Base-by-base conservation (phyloP, 192 early-diverging fungal genomes). In the Backusella parvicylindrica region DNA sequence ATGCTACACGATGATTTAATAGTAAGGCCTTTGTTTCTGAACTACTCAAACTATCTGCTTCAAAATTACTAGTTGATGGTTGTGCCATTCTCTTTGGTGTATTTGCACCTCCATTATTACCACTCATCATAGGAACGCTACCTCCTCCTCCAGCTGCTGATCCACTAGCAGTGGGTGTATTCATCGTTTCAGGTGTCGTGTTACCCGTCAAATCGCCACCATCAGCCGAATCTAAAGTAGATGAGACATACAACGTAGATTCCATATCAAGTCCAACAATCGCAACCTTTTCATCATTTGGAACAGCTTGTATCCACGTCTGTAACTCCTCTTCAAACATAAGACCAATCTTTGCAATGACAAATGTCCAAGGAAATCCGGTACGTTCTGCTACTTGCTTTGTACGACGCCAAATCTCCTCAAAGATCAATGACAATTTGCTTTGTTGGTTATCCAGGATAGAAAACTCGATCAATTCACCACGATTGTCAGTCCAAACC, bases 401-500 rank as follows among this genome's bases (percentile, higher is more conserved):
- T 3, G 87, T 81, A 56, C 79, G 68, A 36, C 60, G 69, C 87
- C 87, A 88, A 21, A 82, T 77, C 50, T 86, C 85, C 21, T 83
- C 75, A 41, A 88, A 74, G 2, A 81, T 65, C 23, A 79, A 53
- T 37, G 60, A 31, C 21, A 47, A 36, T 41, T 67, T 40, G 31
- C 50, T 32, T 0, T 31, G 18, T 33, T 35, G n/a, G 37, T 41
- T 50, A 35, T 79, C 74, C n/a, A 83, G 50, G 3, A 80, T 77
- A 60, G 80, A 49, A 63, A 77, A 83, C 35, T 86, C 85, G 4
- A 86, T 32, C 69, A 88, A 69, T 71, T 88, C 85, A 15, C 87
- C 87, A 37, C 85, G 79, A 69, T 84, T 77, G 41, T 88, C 85
- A 11, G 82, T 86, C 84, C 85, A 88, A 1, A 88, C 85, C 35